Conservation (phyloP, 768 basidiomycete genomes). For the Rhizopogon vulgaris region DNA sequence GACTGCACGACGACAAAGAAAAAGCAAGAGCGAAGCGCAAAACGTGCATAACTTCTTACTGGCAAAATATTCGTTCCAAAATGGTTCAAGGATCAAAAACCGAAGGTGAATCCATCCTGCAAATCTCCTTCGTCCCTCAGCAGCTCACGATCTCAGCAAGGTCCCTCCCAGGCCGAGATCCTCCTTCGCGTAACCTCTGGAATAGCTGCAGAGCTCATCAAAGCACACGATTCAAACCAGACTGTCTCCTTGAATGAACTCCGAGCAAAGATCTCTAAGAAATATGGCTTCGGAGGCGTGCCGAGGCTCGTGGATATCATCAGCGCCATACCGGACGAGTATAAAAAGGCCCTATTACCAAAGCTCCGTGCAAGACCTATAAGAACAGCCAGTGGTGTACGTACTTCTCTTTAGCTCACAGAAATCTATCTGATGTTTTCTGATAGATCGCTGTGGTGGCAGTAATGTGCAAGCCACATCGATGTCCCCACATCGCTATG, state of each 20-base stretch:
- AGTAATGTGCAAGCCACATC: conserved; percentile 99
- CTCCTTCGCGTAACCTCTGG: conserved; percentile 89
- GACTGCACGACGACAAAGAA: background rate
- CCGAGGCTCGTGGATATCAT: conserved; percentile 97
- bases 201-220: conserved; percentile 91
- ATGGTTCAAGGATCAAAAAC: conserved; percentile 39
- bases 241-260: conserved; percentile 85
- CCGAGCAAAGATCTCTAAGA: conserved; percentile 85
- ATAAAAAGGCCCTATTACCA: conserved; percentile 86
- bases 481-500: conserved; percentile 99
- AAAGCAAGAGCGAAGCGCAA: background rate
- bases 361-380: conserved; percentile 92
- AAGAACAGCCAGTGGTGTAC: conserved; percentile 90
- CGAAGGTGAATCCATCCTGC: conserved; percentile 21
- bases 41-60: background rate
- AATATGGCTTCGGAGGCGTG: conserved; percentile 78
- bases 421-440: background rate
- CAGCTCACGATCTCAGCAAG: conserved; percentile 22
- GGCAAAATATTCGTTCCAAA: background rate
- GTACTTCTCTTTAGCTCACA: conserved; percentile 20
- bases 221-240: conserved; percentile 72
- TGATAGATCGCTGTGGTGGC: conserved; percentile 95
- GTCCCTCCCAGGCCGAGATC: conserved; percentile 85
- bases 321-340: conserved; percentile 96
- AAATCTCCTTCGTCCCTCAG: background rate